Evolutionary conservation across 75 land plant genomes (phyloP), one percentile per base, ranked within the genome.

Genomic region (Picea glauca): DNA sequence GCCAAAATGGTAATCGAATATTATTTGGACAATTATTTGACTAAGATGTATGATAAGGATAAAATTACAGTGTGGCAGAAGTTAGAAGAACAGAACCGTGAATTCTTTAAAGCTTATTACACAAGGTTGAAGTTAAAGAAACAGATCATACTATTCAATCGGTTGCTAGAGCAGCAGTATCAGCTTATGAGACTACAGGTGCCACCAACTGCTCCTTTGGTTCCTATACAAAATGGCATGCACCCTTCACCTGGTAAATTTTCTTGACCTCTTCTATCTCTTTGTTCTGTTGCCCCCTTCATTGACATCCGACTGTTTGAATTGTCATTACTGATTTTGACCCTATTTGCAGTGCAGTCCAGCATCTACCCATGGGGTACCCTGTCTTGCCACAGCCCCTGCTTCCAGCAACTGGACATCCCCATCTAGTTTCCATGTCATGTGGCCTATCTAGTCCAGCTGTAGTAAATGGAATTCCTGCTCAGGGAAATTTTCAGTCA

Each of bases 41-140:
- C 50, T 38, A n/a, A 68, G 46, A 18, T 38, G 72, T 68, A 20
- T 68, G n/a, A 40, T 68, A n/a, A 17, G 23, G 17, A 14, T 68
- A 18, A 50, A 50, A 15, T 68, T 68, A 50, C 81, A 95, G 98
- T 96, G 35, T 96, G 96, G 98, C 92, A 91, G 88, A 96, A 96
- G 78, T 80, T 96, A 79, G 98, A 96, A 82, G 98, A 96, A 83
- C 97, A 96, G 85, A 96, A 96, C 87, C 85, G 90, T 58, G 98
- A 96, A 30, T 96, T 96, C 79, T 96, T 96, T 88, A 92, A 93
- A 62, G 98, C 98, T 30, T 96, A 96, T 80, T 96, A 93, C 80
- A 91, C 91, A 65, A 88, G 98, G 78, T 82, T 96, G 56, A 96
- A 96, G 68, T 80, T 96, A 76, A 96, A 96, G 84, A 93, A 87